phyloP scores from a whole-genome alignment of 805 yeast genomes.

The Yarrowia hollandica region DNA sequence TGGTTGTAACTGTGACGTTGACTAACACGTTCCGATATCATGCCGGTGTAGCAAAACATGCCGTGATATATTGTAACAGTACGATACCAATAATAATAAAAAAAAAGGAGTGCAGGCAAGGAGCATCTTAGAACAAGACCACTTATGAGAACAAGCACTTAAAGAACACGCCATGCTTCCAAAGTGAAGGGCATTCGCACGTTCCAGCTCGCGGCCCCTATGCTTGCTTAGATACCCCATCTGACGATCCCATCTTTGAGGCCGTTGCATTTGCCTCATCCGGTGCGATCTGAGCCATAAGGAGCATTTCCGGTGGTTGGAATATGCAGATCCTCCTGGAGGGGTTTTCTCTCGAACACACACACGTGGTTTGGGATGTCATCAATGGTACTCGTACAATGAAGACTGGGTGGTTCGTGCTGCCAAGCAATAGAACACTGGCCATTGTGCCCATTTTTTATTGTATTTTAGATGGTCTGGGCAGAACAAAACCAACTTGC shows the following conservation, averaged over 20 bases:
- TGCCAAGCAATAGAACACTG: no score
- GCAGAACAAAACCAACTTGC: no score
- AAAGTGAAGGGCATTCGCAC: background rate
- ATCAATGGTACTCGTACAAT: no score
- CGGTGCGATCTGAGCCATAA: no score
- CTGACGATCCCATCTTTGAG: background rate
- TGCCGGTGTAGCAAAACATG: background rate
- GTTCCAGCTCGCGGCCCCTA: background rate
- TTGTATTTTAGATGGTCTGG: no score
- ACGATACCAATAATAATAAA: background rate
- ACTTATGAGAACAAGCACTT: no score
- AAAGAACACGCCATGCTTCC: background rate
- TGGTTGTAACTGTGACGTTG: background rate
- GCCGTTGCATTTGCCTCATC: conserved; percentile 6
- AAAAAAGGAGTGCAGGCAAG: background rate
- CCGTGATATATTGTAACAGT: no score
- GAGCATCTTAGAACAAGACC: background rate
- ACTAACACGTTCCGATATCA: background rate
- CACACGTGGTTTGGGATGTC: no score
- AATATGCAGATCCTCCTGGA: conserved; percentile 10
- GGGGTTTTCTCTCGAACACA: no score
- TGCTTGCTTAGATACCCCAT: background rate
- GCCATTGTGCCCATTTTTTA: no score
- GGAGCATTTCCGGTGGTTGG: background rate
- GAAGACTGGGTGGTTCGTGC: no score